Conservation (phyloP, 805 yeast genomes). For the Kregervanrija pseudodelftensis region DNA sequence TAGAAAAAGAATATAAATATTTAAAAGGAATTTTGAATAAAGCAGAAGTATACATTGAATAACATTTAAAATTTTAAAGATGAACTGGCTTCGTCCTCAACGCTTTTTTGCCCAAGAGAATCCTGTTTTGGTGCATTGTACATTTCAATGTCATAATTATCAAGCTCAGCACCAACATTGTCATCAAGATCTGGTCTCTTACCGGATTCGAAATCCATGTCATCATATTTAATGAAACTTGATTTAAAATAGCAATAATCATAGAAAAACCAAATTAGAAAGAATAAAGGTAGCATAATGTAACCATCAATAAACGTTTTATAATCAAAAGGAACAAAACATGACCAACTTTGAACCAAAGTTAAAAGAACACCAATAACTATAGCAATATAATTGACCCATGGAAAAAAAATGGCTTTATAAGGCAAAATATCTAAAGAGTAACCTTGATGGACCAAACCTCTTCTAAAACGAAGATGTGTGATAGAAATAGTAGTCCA, state of each 20-base stretch:
- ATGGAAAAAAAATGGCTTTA: slow-evolving; percentile 45
- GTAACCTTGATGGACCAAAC: slow-evolving; percentile 37
- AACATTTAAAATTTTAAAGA: no score
- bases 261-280: slow-evolving; percentile 29
- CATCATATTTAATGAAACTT: slow-evolving; percentile 29
- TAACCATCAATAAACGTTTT: slow-evolving; percentile 55
- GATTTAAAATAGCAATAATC: slow-evolving; percentile 15
- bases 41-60: no score
- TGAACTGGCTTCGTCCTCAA: no score
- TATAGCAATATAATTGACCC: slow-evolving; percentile 42
- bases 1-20: no score
- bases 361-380: slow-evolving; percentile 45
- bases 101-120: no score
- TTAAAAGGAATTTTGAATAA: no score
- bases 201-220: slow-evolving; percentile 47
- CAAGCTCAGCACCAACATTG: slow-evolving; percentile 9
- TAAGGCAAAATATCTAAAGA: slow-evolving; percentile 45
- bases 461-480: slow-evolving; percentile 50
- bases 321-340: slow-evolving; percentile 51
- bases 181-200: slow-evolving; percentile 32
- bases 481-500: slow-evolving; percentile 56
- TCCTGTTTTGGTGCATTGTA: no score
- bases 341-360: slow-evolving; percentile 61
- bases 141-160: background rate
- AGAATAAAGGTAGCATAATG: slow-evolving; percentile 52